These are phyloP conservation scores for Daedalea quercina DNA, from an alignment of 768 basidiomycete species.

Conservation along the genomic window DNA sequence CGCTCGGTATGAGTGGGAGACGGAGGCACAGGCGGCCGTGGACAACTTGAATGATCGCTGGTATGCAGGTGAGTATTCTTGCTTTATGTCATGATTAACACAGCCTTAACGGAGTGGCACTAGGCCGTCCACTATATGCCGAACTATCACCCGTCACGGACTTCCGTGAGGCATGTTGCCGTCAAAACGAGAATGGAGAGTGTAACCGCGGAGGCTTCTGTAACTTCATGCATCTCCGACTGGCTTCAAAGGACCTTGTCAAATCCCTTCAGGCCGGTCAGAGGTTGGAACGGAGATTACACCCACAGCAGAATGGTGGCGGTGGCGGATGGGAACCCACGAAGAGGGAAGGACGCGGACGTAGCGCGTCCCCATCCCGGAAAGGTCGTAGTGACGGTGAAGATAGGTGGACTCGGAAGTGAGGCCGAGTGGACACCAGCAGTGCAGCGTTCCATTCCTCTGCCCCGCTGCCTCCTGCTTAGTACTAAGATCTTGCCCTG, in stretches of 20 bases:
- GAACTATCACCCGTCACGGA: slow-evolving; percentile 98
- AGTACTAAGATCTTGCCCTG: too few relatives aligned
- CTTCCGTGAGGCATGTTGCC: slow-evolving; percentile 97
- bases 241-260: slow-evolving; percentile 81
- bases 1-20: slow-evolving; percentile 97
- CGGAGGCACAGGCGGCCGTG: slow-evolving; percentile 90
- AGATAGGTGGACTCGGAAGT: slow-evolving; percentile 48
- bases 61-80: slow-evolving; percentile 77
- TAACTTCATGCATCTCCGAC: slow-evolving; percentile 96
- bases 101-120: neutral
- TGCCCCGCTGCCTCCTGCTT: too few relatives aligned
- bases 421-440: neutral
- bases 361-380: slow-evolving; percentile 69
- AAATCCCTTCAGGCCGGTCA: slow-evolving; percentile 77
- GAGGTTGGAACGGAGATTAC: slow-evolving; percentile 69
- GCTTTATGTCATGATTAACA: neutral
- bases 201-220: slow-evolving; percentile 98
- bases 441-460: slow-evolving; percentile 1
- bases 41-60: slow-evolving; percentile 92
- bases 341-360: slow-evolving; percentile 56
- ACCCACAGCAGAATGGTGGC: slow-evolving; percentile 55
- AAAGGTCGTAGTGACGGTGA: slow-evolving; percentile 58
- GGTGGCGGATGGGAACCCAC: slow-evolving; percentile 83
- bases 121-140: slow-evolving; percentile 92
- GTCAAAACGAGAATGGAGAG: slow-evolving; percentile 97